Evolutionary conservation across 176 grass and related monocot species (phyloP).

Genomic region (Oryza officinalis): DNA sequence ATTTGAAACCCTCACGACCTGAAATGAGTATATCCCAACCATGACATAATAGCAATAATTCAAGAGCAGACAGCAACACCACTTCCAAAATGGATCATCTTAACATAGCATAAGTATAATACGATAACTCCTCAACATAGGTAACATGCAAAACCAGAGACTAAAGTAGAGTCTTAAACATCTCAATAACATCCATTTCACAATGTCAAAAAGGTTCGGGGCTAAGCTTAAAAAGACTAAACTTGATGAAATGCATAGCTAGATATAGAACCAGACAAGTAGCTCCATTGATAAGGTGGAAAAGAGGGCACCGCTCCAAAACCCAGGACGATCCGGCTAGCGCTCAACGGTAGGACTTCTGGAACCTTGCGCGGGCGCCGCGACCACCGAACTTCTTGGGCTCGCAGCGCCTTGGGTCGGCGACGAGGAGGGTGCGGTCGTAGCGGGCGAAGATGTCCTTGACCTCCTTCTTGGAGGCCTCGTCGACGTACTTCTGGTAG

Average conservation of each 20-base stretch:
- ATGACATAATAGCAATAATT: neutral
- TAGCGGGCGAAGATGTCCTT: slow-evolving; percentile 80
- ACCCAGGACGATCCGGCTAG: neutral
- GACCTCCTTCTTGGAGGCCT: slow-evolving; percentile 79
- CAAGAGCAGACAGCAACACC: neutral
- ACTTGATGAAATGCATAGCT: neutral
- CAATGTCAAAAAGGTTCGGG: neutral
- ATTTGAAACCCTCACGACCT: neutral
- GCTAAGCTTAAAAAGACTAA: neutral
- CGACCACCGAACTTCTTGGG: slow-evolving; percentile 90
- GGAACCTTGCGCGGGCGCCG: slow-evolving; percentile 77
- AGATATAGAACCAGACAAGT: neutral
- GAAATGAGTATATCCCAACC: neutral
- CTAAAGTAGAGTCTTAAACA: neutral
- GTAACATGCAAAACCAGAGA: neutral
- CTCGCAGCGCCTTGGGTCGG: slow-evolving; percentile 78
- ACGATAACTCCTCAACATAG: too few species aligned
- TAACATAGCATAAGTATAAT: too few species aligned
- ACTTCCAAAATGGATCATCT: neutral
- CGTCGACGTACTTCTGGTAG: slow-evolving; percentile 89
- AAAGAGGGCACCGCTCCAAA: neutral
- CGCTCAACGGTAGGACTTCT: slow-evolving; percentile 44
- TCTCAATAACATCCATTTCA: neutral
- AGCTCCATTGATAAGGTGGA: neutral
- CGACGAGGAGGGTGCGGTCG: slow-evolving; percentile 82